Conservation (phyloP, 2,329 filamentous ascomycete genomes). For the Hymenoscyphus linearis region DNA sequence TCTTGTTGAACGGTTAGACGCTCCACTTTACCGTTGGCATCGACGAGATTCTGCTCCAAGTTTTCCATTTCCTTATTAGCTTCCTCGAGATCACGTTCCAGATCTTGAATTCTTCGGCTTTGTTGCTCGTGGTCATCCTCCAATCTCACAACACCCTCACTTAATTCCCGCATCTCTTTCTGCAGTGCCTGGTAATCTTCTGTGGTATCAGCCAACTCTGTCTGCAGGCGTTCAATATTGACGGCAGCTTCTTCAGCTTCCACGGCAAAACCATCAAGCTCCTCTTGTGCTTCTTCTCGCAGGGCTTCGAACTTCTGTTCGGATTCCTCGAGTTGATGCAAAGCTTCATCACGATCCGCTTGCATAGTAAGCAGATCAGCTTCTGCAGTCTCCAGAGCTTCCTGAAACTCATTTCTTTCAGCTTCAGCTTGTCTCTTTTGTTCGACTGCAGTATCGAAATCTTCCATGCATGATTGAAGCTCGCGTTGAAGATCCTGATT, state of each 20-base stretch:
- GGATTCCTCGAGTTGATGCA: slow-evolving; percentile 56
- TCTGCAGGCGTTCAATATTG: slow-evolving; percentile 64
- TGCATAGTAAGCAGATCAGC: slow-evolving; percentile 76
- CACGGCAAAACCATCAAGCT: slow-evolving; percentile 61
- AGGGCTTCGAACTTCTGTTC: slow-evolving; percentile 58
- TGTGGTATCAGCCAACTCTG: slow-evolving; percentile 67
- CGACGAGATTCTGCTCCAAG: slow-evolving; percentile 75
- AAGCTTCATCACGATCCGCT: slow-evolving; percentile 78
- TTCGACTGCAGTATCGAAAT: slow-evolving; percentile 69
- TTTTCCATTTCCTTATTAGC: slow-evolving; percentile 83
- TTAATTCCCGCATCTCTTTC: slow-evolving; percentile 87
- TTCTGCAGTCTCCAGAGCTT: slow-evolving; percentile 73
- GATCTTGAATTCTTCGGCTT: slow-evolving; percentile 69
- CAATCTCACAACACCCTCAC: slow-evolving; percentile 76
- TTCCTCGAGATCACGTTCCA: slow-evolving; percentile 77
- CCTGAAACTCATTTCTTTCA: slow-evolving; percentile 59
- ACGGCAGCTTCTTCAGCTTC: slow-evolving; percentile 68
- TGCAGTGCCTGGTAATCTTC: slow-evolving; percentile 92
- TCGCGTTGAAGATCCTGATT: slow-evolving; percentile 86
- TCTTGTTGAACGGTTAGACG: slow-evolving; percentile 87
- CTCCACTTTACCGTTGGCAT: slow-evolving; percentile 82
- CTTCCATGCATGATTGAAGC: slow-evolving; percentile 71
- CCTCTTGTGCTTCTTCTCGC: slow-evolving; percentile 58
- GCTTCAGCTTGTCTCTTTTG: slow-evolving; percentile 57
- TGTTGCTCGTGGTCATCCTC: slow-evolving; percentile 87